Base-by-base conservation (phyloP, 208 protist genomes). In the Leishmania martiniquensis region DNA sequence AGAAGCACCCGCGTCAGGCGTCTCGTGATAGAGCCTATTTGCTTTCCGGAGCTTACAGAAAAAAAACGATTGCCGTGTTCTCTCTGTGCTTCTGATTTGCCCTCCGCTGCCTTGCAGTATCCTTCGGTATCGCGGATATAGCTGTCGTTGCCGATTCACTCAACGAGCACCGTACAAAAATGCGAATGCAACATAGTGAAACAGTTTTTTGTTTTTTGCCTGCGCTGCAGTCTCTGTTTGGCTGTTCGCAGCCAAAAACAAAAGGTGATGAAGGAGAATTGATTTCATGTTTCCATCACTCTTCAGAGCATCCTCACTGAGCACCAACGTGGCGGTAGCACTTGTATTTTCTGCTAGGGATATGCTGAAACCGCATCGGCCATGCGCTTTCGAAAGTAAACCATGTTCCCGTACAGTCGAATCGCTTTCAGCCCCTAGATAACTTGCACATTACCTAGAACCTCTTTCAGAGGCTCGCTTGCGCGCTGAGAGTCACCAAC, bases 351-450 rank as follows among this genome's bases (percentile, higher is more conserved):
- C 72, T 67, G 59, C 88, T 29, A 0, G 78, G 60, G 42, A 83
- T 82, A 25, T 92, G 65, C 5, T 67, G 72, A 54, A 95, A 83
- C 52, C 84, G 84, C 34, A 86, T 81, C 66, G n/a, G n/a, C n/a
- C n/a, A n/a, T n/a, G n/a, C n/a, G n/a, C n/a, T n/a, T n/a, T 94
- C 91, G 12, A 81, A 90, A 25, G 93, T 72, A 37, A 97, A 75
- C 93, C 4, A 78, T 81, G 22, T 90, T 90, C 49, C 93, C 81
- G 67, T 95, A 96, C 25, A 97, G 77, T 70, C 87, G 81, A 25
- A 86, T 17, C 96, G 74, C 69, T 97, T 90, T 37, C 93, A 94
- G 22, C 93, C 94, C 17, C 86, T 68, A 42, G 85, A 93, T 15
- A 83, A 90, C 82, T 97, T 97, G 32, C 87, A 87, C 25, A 87